Evolutionary conservation across 2,329 filamentous ascomycete genomes (phyloP), one percentile per base, ranked within the genome.

Genomic region (Microsporum ferrugineum): DNA sequence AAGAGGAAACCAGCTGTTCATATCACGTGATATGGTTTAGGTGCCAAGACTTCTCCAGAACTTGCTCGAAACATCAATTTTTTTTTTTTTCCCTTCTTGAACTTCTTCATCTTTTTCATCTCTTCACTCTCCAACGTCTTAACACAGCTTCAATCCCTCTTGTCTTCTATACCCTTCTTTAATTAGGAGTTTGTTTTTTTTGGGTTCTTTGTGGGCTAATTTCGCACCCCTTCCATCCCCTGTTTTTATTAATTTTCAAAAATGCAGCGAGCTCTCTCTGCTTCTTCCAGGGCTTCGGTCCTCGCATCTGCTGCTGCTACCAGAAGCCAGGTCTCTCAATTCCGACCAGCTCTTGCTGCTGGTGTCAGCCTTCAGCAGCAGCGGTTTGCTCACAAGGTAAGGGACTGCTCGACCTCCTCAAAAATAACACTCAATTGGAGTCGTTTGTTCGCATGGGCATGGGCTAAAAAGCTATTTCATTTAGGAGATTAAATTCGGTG

Each of bases 401-500:
- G 80, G 57, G 80, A 70, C 31, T 31, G 7, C 36, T 23, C 29
- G 29, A 23, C 45, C 31, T 43, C 6, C 55, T 8, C n/a, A 6
- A 33, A n/a, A n/a, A 36, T 2, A 3, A 1, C 14, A 41, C 5
- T 8, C 41, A 33, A 49, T 45, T 58, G 56, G n/a, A 33, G 33
- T 6, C 12, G 2, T 23, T 43, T 51, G 12, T 49, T 34, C 47
- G 27, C 6, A 39, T 10, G n/a, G 57, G 23, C 51, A 49, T 55
- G 62, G 64, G 57, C 72, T 77, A 60, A 77, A 68, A 61, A 34
- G 57, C 59, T 67, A 51, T 36, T 27, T 58, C 7, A 36, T 61
- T 56, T 59, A 96, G 91, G 94, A 99, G 76, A 84, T 99, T 75
- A 97, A 96, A 81, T 99, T 99, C 68, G 94, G 94, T 72, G 92